phyloP scores from a whole-genome alignment of 1,139 yeast genomes.

The Yamadazyma songkhlaensis region DNA sequence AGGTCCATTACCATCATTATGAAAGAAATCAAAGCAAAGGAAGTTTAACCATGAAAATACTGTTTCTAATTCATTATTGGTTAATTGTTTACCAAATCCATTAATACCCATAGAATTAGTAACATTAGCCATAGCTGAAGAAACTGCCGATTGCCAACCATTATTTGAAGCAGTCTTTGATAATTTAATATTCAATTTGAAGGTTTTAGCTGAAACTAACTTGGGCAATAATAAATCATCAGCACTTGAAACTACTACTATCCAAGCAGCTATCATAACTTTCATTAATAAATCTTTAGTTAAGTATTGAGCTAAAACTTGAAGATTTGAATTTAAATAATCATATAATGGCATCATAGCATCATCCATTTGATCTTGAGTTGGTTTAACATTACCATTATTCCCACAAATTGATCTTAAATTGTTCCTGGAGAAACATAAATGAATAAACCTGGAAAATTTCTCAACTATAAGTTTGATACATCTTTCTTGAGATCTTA shows the following conservation, averaged over 20 bases:
- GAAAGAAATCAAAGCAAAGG: constrained; percentile 68
- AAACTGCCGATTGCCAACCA: constrained; percentile 51
- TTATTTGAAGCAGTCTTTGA: constrained; percentile 5
- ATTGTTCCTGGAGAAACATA: constrained; percentile 42
- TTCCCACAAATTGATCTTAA: constrained; percentile 54
- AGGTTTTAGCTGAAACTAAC: constrained; percentile 55
- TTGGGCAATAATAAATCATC: constrained; percentile 73
- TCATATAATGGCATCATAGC: constrained; percentile 75
- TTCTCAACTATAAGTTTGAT: constrained; percentile 67
- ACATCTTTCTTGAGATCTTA: constrained; percentile 61
- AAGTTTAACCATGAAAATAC: constrained; percentile 71
- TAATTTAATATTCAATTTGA: too few relatives aligned
- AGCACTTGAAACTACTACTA: constrained; percentile 58
- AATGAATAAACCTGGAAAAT: constrained; percentile 41
- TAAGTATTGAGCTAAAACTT: constrained; percentile 61
- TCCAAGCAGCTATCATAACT: constrained; percentile 81
- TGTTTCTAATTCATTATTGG: constrained; percentile 62
- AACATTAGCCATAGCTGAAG: constrained; percentile 50
- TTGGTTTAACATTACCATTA: constrained; percentile 43
- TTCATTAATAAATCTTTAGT: constrained; percentile 57
- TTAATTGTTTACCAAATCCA: constrained; percentile 55
- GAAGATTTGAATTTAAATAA: constrained; percentile 67
- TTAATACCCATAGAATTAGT: constrained; percentile 40
- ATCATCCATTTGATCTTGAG: constrained; percentile 57
- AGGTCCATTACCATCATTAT: constrained; percentile 83